phyloP scores from a whole-genome alignment of 257 asterid genomes.

The Agastache rugosa region DNA sequence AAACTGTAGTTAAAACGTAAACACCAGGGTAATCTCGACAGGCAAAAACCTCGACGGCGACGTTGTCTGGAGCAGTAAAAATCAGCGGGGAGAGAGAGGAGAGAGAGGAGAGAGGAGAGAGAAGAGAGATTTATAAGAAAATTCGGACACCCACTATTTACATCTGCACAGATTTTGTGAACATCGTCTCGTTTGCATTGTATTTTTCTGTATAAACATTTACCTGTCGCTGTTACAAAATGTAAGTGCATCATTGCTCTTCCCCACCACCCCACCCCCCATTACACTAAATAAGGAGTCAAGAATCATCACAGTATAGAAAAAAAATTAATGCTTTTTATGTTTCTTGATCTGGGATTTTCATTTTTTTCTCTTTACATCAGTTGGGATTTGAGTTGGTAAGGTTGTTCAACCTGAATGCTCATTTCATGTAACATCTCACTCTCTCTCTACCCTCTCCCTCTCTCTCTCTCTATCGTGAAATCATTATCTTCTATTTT shows the following conservation, averaged over 20 bases:
- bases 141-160: slow-evolving; percentile 39
- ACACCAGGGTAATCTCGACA: slow-evolving; percentile 33
- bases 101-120: slow-evolving; percentile 8
- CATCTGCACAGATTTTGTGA: slow-evolving; percentile 50
- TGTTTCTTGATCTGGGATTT: slow-evolving; percentile 43
- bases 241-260: slow-evolving; percentile 57
- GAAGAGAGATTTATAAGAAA: slow-evolving; percentile 29
- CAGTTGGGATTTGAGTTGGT: slow-evolving; percentile 41
- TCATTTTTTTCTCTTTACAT: slow-evolving; percentile 23
- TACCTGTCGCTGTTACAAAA: slow-evolving; percentile 53
- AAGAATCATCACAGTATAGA: slow-evolving; percentile 7
- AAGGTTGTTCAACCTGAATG: slow-evolving; percentile 49
- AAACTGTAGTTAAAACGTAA: slow-evolving; percentile 30
- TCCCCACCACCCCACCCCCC: slow-evolving; percentile 14
- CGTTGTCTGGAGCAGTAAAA: slow-evolving; percentile 51
- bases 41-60: slow-evolving; percentile 46
- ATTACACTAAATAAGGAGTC: slow-evolving; percentile 25
- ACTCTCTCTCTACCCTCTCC: slow-evolving; percentile 21
- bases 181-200: slow-evolving; percentile 33
- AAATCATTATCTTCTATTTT: slow-evolving; percentile 33
- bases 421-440: slow-evolving; percentile 37
- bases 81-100: slow-evolving; percentile 21
- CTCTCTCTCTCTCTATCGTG: slow-evolving; percentile 5
- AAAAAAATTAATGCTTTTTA: slow-evolving; percentile 21
- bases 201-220: slow-evolving; percentile 37